Evolutionary conservation across 1,284 basidiomycete genomes (phyloP).

Genomic region (Lentinula novae-zelandiae): DNA sequence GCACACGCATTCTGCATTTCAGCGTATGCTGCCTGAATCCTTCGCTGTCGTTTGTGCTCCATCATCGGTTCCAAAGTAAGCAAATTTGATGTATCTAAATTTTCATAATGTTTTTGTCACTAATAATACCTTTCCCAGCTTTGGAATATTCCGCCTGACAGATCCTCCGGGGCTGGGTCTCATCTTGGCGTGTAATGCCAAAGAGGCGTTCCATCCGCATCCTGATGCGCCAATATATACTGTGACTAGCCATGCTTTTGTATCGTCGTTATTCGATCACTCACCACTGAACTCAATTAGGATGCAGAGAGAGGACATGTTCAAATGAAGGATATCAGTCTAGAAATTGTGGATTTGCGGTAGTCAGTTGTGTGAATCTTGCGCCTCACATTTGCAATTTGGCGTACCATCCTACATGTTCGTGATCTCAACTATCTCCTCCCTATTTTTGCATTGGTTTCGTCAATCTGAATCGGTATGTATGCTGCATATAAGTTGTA

Average conservation of each 20-base stretch:
- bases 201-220: constrained; percentile 83
- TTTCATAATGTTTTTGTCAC: background rate
- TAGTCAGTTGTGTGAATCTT: background rate
- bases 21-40: constrained; percentile 83
- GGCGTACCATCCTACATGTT: background rate
- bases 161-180: constrained; percentile 78
- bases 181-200: constrained; percentile 62
- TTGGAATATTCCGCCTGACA: constrained; percentile 84
- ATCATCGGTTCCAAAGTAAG: constrained; percentile 69
- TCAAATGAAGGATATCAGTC: constrained; percentile 62
- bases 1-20: constrained; percentile 86
- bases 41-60: constrained; percentile 91
- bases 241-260: constrained; percentile 31
- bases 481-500: background rate
- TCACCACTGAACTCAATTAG: constrained; percentile 29
- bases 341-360: constrained; percentile 70
- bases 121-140: constrained; percentile 35
- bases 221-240: constrained; percentile 78
- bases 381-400: too few relatives aligned
- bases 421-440: background rate
- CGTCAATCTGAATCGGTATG: background rate
- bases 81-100: background rate
- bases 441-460: background rate
- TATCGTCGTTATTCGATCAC: background rate
- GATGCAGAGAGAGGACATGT: constrained; percentile 80